Percentiles rank a stretch among this genome's conserved stretches.
Evolutionary conservation across 192 early-diverging fungal species (phyloP).

Genomic region (Dissophora globulifera): DNA sequence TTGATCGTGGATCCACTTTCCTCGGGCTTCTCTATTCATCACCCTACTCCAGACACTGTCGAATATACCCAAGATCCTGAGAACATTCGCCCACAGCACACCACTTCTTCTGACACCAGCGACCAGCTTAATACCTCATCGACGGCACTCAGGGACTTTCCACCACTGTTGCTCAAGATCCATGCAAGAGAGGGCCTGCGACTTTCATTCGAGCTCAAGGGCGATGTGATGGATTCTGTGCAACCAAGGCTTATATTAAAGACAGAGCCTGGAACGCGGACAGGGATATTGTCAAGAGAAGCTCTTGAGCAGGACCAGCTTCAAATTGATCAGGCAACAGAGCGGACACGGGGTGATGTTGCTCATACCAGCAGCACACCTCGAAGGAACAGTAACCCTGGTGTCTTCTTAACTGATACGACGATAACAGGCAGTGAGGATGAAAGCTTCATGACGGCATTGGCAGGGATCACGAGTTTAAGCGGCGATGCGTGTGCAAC

Average conservation of each 20-base stretch:
- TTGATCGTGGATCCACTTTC: conserved; percentile 8
- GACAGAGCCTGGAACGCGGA: conserved; percentile 3
- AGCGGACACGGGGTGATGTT: background rate
- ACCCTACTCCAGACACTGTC: background rate
- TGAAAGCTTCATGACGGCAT: no score
- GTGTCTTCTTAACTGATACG: no score
- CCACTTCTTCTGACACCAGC: background rate
- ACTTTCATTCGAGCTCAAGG: conserved; percentile 23
- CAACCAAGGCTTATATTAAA: conserved; percentile 7
- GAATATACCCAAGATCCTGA: conserved; percentile 32
- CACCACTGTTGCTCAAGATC: conserved; percentile 26
- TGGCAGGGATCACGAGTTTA: conserved; percentile 4
- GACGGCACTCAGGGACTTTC: background rate
- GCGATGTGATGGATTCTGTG: conserved; percentile 27
- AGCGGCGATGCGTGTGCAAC: background rate
- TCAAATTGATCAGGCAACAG: background rate
- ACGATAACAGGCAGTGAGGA: no score
- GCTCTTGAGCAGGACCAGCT: background rate
- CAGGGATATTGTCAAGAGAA: background rate
- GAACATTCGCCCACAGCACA: background rate
- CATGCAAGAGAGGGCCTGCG: conserved; percentile 9
- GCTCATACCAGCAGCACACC: no score
- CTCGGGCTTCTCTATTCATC: conserved; percentile 16
- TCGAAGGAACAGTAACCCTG: no score
- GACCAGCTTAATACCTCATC: background rate